Conservation (phyloP, 106 monocot species). For the Cymbidium sinense region DNA sequence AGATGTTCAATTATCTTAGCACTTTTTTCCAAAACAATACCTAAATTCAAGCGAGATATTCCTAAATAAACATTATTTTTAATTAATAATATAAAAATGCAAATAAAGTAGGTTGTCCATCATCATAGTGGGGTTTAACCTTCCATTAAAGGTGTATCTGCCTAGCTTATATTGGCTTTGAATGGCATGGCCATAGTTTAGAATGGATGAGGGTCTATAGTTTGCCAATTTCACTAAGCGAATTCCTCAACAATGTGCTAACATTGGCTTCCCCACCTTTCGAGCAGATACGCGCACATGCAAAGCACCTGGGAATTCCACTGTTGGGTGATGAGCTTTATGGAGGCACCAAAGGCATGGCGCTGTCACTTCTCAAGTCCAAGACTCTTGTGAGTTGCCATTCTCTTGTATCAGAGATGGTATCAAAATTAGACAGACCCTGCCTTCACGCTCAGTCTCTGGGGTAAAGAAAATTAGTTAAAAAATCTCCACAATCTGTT, state of each 20-base stretch:
- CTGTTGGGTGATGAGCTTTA: slow-evolving; percentile 87
- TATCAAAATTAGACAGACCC: slow-evolving; percentile 72
- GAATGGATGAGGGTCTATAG: no score
- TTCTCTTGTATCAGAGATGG: slow-evolving; percentile 29
- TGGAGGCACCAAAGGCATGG: slow-evolving; percentile 84
- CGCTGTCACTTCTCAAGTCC: slow-evolving; percentile 59
- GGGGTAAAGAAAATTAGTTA: slow-evolving; percentile 36
- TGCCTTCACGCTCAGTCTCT: slow-evolving; percentile 84
- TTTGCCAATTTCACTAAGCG: no score
- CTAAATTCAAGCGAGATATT: no score
- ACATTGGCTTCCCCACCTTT: neutral
- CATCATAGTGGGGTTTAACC: no score
- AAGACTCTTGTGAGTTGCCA: slow-evolving; percentile 32
- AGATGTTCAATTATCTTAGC: neutral
- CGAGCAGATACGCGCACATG: slow-evolving; percentile 80
- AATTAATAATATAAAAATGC: no score
- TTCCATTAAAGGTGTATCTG: no score
- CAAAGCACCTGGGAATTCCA: slow-evolving; percentile 74
- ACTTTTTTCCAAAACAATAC: neutral
- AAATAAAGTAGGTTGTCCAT: no score
- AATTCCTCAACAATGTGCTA: neutral
- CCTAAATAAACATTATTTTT: no score
- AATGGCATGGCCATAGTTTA: no score
- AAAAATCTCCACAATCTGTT: neutral
- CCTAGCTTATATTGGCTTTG: no score